phyloP scores from a whole-genome alignment of 2,329 filamentous ascomycete genomes.

The Alternaria sp. region DNA sequence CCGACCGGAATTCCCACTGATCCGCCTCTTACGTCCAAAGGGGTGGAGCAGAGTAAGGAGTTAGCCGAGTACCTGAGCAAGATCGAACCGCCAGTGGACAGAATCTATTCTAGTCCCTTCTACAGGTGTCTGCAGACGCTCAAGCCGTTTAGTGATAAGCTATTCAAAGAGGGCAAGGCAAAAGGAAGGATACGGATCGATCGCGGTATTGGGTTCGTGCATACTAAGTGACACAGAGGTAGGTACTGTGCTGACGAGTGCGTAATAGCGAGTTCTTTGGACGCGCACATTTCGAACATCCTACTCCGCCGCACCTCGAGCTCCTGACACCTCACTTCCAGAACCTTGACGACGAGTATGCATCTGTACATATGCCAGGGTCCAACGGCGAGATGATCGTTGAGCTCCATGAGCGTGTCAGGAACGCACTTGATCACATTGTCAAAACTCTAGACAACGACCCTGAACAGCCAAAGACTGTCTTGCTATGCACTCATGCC shows the following conservation, averaged over 20 bases:
- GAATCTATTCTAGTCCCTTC: slow-evolving; percentile 68
- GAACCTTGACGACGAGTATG: slow-evolving; percentile 62
- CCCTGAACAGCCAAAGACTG: slow-evolving; percentile 67
- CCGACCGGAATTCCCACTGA: slow-evolving; percentile 90
- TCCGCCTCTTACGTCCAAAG: slow-evolving; percentile 84
- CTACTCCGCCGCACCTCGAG: slow-evolving; percentile 70
- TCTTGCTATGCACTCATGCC: slow-evolving; percentile 88
- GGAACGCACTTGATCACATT: slow-evolving; percentile 71
- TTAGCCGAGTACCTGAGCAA: slow-evolving; percentile 69
- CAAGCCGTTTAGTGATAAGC: slow-evolving; percentile 45
- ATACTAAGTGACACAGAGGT: not conserved
- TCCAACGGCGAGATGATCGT: slow-evolving; percentile 78
- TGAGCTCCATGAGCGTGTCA: slow-evolving; percentile 80
- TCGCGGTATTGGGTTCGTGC: slow-evolving; percentile 58
- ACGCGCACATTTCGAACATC: slow-evolving; percentile 82
- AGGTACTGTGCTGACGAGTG: not conserved
- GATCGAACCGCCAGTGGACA: slow-evolving; percentile 71
- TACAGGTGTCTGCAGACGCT: slow-evolving; percentile 51
- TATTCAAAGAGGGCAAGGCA: slow-evolving; percentile 36
- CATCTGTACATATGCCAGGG: slow-evolving; percentile 70
- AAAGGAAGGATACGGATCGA: slow-evolving; percentile 57
- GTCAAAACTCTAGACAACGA: slow-evolving; percentile 73
- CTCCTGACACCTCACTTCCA: slow-evolving; percentile 73
- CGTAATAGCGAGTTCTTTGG: slow-evolving; percentile 80
- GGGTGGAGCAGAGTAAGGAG: slow-evolving; percentile 81